Percentiles rank a stretch among this genome's conserved stretches.
phyloP scores from a whole-genome alignment of 257 asterid genomes.

The Solanum dulcamara region DNA sequence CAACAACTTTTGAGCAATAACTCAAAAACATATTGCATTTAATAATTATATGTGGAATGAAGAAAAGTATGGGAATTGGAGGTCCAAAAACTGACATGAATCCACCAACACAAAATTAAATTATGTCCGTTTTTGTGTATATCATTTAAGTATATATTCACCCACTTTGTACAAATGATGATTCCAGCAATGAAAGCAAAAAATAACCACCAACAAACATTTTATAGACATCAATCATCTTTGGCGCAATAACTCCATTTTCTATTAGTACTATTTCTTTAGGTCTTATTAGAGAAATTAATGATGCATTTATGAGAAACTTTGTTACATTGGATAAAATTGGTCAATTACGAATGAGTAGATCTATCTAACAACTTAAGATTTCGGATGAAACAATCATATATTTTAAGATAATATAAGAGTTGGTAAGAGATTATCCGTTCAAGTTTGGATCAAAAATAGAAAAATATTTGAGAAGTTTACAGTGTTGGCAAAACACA shows the following conservation, averaged over 20 bases:
- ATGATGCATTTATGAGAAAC: background rate
- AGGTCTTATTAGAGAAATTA: background rate
- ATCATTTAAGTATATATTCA: background rate
- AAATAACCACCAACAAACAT: background rate
- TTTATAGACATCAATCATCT: background rate
- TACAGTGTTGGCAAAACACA: background rate
- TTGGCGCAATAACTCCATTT: background rate
- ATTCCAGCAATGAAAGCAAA: background rate
- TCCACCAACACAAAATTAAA: background rate
- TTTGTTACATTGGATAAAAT: background rate
- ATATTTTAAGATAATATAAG: background rate
- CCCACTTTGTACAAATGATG: background rate
- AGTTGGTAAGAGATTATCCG: background rate
- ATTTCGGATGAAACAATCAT: background rate
- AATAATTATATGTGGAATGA: background rate
- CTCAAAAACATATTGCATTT: background rate
- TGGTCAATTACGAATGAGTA: background rate
- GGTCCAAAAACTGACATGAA: background rate
- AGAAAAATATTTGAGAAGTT: background rate
- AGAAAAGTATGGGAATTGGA: background rate
- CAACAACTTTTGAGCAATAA: background rate
- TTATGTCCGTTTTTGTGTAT: background rate
- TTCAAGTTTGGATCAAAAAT: background rate
- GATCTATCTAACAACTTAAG: background rate
- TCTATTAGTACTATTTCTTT: background rate